Conservation (phyloP, 202 grass and related monocot species). For the Setaria viridis region DNA sequence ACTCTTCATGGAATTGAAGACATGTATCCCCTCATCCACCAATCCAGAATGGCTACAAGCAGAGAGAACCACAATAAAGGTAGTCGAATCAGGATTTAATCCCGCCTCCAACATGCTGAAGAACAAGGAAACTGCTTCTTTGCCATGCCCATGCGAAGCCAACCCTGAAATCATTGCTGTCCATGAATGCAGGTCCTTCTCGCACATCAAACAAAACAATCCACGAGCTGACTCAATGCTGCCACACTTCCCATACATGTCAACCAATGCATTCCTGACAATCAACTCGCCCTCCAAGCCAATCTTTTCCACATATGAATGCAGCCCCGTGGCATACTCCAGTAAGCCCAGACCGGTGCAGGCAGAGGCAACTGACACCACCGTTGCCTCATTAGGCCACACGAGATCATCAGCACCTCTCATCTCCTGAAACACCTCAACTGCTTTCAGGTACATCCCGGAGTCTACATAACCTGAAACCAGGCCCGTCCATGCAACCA, state of each 20-base stretch:
- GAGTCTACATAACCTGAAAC: slow-evolving; percentile 47
- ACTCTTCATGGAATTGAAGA: slow-evolving; percentile 71
- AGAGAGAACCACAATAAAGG: slow-evolving; percentile 67
- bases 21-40: slow-evolving; percentile 59
- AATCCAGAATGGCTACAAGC: slow-evolving; percentile 83
- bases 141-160: slow-evolving; percentile 61
- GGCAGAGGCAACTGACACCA: slow-evolving; percentile 56
- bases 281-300: slow-evolving; percentile 53
- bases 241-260: slow-evolving; percentile 74
- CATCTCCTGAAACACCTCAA: slow-evolving; percentile 62
- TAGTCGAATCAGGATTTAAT: slow-evolving; percentile 61
- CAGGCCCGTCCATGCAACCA: slow-evolving; percentile 69
- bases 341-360: slow-evolving; percentile 53
- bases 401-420: slow-evolving; percentile 20
- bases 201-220: slow-evolving; percentile 55
- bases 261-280: slow-evolving; percentile 62
- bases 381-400: slow-evolving; percentile 47
- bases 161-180: slow-evolving; percentile 64
- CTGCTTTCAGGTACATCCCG: slow-evolving; percentile 32
- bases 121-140: slow-evolving; percentile 52
- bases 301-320: slow-evolving; percentile 56
- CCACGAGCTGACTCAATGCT: slow-evolving; percentile 42
- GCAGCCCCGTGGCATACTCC: slow-evolving; percentile 55
- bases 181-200: slow-evolving; percentile 76
- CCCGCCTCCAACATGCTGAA: slow-evolving; percentile 42